These are phyloP conservation scores for Sambucus nigra DNA, from an alignment of 129 eudicot genomes.

Conservation along the genomic window DNA sequence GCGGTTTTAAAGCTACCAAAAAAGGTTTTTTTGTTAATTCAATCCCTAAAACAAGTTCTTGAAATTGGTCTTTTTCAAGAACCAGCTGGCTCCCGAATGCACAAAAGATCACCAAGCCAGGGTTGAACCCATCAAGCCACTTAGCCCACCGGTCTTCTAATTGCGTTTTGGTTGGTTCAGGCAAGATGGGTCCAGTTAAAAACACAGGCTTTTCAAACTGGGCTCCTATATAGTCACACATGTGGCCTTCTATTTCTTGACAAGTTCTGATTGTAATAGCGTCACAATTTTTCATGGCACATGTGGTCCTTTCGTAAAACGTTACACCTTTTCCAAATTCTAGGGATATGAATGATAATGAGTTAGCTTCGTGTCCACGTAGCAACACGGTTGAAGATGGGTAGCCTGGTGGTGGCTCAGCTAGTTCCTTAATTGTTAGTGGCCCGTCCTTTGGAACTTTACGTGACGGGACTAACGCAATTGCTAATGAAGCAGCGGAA, in stretches of 20 bases:
- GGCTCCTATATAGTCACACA: constrained; percentile 27
- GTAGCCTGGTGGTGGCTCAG: constrained; percentile 39
- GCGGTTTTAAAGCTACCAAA: constrained; percentile 30
- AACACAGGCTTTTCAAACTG: constrained; percentile 26
- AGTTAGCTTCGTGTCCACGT: constrained; percentile 23
- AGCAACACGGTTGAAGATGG: constrained; percentile 35
- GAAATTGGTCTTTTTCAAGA: constrained; percentile 36
- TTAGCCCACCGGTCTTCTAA: constrained; percentile 28
- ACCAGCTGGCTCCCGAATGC: constrained; percentile 44
- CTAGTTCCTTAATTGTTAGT: constrained; percentile 22
- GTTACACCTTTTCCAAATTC: constrained; percentile 29
- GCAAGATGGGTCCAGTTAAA: constrained; percentile 34
- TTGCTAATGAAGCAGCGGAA: constrained; percentile 33
- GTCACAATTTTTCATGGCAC: constrained; percentile 21
- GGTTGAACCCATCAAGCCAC: constrained; percentile 21
- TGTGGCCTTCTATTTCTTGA: constrained; percentile 31
- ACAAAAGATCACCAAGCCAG: constrained; percentile 29
- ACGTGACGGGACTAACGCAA: constrained; percentile 32
- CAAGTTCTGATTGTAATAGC: constrained; percentile 38
- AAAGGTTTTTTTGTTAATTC: constrained; percentile 31
- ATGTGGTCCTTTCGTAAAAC: constrained; percentile 25
- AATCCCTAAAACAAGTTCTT: constrained; percentile 33
- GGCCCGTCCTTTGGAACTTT: constrained; percentile 14
- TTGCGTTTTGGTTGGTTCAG: neutral
- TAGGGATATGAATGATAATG: constrained; percentile 13